Conservation (phyloP, 2,329 filamentous ascomycete genomes). For the Colletotrichum sp. region DNA sequence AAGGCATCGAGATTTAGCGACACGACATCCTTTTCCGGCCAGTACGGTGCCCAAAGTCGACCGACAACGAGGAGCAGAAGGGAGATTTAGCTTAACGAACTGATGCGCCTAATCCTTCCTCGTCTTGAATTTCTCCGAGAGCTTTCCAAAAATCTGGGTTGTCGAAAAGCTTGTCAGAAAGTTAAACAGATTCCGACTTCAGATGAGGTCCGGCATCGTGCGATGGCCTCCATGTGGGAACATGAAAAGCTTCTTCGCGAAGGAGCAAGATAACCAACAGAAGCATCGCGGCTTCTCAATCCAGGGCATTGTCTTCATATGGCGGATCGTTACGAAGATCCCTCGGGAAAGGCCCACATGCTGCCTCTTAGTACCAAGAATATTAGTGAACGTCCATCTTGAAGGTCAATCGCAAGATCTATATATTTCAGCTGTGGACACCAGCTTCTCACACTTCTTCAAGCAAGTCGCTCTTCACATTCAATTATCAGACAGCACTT, state of each 20-base stretch:
- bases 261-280: background rate
- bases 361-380: background rate
- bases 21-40: background rate
- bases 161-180: background rate
- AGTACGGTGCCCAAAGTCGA: background rate
- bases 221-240: background rate
- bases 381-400: background rate
- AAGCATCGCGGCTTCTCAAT: background rate
- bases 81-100: background rate
- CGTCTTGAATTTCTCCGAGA: background rate
- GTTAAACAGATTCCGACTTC: background rate
- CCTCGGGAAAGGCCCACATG: background rate
- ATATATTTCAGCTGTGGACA: background rate
- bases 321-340: background rate
- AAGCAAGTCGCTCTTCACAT: background rate
- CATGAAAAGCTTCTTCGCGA: background rate
- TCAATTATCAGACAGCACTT: rapidly evolving
- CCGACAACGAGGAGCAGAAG: background rate
- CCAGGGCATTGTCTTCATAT: background rate
- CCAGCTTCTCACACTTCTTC: background rate
- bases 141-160: background rate
- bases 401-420: background rate
- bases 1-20: background rate
- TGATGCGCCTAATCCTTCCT: background rate
- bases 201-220: background rate